These are phyloP conservation scores for Stagonosporopsis rhizophila DNA, from an alignment of 2,329 filamentous ascomycete genomes.

Conservation along the genomic window DNA sequence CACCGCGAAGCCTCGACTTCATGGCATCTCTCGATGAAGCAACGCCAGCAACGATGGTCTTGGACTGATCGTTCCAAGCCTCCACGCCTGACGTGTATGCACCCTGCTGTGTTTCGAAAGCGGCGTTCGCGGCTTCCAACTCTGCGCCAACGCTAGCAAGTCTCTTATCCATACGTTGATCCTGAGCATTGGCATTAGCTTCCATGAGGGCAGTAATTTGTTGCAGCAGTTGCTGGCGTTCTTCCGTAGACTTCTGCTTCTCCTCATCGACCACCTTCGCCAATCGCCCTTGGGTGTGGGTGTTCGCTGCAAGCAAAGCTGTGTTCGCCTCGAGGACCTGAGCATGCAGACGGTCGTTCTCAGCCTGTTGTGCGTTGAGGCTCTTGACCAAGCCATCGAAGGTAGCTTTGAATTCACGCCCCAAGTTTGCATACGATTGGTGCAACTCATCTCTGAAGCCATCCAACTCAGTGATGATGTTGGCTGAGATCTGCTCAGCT, in stretches of 20 bases:
- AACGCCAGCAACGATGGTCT: constrained; percentile 73
- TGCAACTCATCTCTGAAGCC: constrained; percentile 85
- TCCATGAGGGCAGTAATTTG: constrained; percentile 82
- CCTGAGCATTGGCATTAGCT: constrained; percentile 75
- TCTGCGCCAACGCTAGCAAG: constrained; percentile 69
- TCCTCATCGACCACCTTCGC: constrained; percentile 78
- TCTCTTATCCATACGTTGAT: constrained; percentile 71
- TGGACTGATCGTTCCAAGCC: constrained; percentile 73
- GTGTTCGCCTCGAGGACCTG: constrained; percentile 76
- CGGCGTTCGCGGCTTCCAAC: constrained; percentile 68
- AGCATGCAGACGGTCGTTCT: constrained; percentile 74
- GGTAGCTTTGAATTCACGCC: constrained; percentile 82
- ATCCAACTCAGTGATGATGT: constrained; percentile 84
- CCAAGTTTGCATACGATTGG: constrained; percentile 80
- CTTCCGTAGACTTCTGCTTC: constrained; percentile 72
- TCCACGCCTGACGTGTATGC: constrained; percentile 76
- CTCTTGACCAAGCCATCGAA: constrained; percentile 83
- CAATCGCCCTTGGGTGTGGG: constrained; percentile 69
- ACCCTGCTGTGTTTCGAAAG: constrained; percentile 69
- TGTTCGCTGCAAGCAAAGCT: constrained; percentile 72
- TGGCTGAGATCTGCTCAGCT: constrained; percentile 86
- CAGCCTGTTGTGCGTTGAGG: constrained; percentile 76
- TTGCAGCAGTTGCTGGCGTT: constrained; percentile 74
- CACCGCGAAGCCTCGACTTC: constrained; percentile 82
- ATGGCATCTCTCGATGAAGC: constrained; percentile 76